phyloP scores from a whole-genome alignment of 495 filamentous ascomycete species.

The Penicillium angulare region DNA sequence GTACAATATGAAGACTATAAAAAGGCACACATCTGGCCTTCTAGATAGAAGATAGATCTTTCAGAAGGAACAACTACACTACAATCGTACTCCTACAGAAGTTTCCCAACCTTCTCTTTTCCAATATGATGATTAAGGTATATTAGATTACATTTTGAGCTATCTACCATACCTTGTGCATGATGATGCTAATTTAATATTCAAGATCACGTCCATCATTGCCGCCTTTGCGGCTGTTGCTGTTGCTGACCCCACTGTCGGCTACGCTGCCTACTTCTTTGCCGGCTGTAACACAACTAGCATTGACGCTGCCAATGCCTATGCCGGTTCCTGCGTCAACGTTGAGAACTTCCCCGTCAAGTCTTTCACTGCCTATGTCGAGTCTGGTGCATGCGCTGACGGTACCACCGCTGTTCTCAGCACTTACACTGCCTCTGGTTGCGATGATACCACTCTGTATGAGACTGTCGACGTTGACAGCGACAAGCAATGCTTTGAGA shows the following conservation, averaged over 20 bases:
- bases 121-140: conserved; percentile 14
- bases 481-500: conserved; percentile 21
- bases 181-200: background rate
- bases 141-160: background rate
- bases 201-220: conserved; percentile 4
- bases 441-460: conserved; percentile 9
- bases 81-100: background rate
- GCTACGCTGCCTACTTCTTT: conserved; percentile 17
- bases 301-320: conserved; percentile 11
- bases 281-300: conserved; percentile 9
- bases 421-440: conserved; percentile 18
- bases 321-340: conserved; percentile 17
- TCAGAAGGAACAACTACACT: background rate
- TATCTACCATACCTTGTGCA: background rate
- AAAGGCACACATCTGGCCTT: background rate
- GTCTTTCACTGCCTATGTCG: conserved; percentile 20
- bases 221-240: conserved; percentile 6
- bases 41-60: background rate
- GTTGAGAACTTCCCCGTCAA: conserved; percentile 23
- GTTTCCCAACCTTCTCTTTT: background rate
- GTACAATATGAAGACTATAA: background rate
- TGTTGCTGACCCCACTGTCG: conserved; percentile 11
- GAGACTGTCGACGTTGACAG: conserved; percentile 8
- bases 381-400: conserved; percentile 16
- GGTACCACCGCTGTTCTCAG: conserved; percentile 16